These are phyloP conservation scores for Fusarium sp. DNA, from an alignment of 2,329 filamentous ascomycete species.

Conservation along the genomic window DNA sequence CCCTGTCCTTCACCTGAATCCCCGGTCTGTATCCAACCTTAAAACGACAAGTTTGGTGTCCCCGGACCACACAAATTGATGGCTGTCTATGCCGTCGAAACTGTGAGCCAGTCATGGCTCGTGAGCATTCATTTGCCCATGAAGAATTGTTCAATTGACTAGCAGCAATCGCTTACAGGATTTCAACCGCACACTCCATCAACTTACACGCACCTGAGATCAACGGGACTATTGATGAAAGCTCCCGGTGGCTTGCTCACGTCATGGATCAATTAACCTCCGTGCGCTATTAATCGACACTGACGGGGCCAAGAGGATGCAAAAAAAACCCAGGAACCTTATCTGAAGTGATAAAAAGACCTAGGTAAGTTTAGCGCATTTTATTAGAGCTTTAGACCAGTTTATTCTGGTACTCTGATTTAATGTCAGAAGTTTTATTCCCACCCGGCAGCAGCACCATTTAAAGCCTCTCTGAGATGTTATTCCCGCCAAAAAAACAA, in stretches of 20 bases:
- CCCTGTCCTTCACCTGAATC: slow-evolving; percentile 35
- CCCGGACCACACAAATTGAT: not conserved
- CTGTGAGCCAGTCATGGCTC: not conserved
- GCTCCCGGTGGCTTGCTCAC: slow-evolving; percentile 23
- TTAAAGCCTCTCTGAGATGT: too few species aligned
- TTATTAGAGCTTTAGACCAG: too few species aligned
- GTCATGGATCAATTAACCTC: slow-evolving; percentile 4
- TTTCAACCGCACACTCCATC: not conserved
- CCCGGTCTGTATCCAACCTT: slow-evolving; percentile 9
- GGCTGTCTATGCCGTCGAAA: slow-evolving; percentile 12
- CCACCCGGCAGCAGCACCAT: too few species aligned
- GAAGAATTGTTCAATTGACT: not conserved
- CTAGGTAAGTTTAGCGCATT: too few species aligned
- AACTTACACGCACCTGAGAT: not conserved
- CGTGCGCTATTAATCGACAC: not conserved
- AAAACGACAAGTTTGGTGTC: not conserved
- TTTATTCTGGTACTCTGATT: too few species aligned
- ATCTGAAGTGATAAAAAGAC: too few species aligned
- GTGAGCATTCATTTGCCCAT: not conserved
- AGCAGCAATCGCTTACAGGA: not conserved
- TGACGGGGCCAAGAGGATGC: too few species aligned
- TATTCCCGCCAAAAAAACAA: not conserved
- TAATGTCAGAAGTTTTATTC: too few species aligned
- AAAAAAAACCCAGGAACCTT: too few species aligned
- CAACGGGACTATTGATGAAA: slow-evolving; percentile 3